Evolutionary conservation across 345 rosid genomes (phyloP).

Genomic region (Gossypium anomalum): DNA sequence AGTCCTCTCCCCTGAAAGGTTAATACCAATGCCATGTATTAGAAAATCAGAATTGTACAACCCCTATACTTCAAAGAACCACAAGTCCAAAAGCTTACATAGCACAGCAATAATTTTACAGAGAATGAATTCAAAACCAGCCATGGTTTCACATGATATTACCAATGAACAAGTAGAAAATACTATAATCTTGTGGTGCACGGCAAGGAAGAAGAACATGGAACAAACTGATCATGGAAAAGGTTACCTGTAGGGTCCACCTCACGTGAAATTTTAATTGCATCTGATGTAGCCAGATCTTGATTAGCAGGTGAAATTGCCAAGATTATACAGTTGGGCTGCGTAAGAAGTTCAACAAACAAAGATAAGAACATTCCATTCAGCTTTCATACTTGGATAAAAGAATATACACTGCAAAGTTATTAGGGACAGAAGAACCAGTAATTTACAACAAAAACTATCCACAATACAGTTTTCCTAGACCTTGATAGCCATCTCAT

Average conservation of each 20-base stretch:
- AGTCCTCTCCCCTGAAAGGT: constrained; percentile 86
- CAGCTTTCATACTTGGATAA: constrained; percentile 10
- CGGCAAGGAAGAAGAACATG: neutral
- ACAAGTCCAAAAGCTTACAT: neutral
- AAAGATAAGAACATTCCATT: constrained; percentile 15
- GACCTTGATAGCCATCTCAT: neutral
- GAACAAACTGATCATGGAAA: neutral
- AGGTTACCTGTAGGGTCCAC: constrained; percentile 88
- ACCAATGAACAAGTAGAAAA: neutral
- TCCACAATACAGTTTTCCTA: neutral
- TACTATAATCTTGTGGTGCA: neutral
- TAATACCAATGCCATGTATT: neutral
- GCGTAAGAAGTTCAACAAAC: constrained; percentile 25
- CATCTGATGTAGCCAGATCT: constrained; percentile 99
- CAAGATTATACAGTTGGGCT: constrained; percentile 96
- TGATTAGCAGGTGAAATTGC: constrained; percentile 99
- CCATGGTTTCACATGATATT: neutral
- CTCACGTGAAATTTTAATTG: constrained; percentile 95
- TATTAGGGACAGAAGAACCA: neutral
- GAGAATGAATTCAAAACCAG: neutral
- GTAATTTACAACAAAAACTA: neutral
- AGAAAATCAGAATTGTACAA: neutral
- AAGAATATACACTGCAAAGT: neutral
- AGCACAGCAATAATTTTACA: constrained; percentile 1
- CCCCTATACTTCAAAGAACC: neutral